Conservation (phyloP, 2,329 filamentous ascomycete genomes). For the Leptographium flavum region DNA sequence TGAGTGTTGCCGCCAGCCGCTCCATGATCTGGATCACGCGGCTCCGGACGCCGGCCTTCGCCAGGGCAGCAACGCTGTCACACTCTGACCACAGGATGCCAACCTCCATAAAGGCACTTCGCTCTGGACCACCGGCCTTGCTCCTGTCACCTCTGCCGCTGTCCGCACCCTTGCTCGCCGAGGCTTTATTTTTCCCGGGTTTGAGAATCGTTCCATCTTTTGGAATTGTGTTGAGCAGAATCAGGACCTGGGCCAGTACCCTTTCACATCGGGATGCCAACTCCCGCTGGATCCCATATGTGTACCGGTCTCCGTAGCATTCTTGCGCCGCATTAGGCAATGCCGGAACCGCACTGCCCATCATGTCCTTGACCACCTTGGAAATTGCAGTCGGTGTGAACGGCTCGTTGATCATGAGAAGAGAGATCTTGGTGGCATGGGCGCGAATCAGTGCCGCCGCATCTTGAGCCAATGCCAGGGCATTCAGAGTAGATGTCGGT, state of each 20-base stretch:
- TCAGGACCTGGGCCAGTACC: slow-evolving; percentile 47
- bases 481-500: slow-evolving; percentile 24
- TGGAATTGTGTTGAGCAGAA: slow-evolving; percentile 46
- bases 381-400: slow-evolving; percentile 67
- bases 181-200: slow-evolving; percentile 26
- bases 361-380: slow-evolving; percentile 58
- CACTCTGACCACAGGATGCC: slow-evolving; percentile 76
- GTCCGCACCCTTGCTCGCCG: not conserved
- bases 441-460: slow-evolving; percentile 61
- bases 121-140: slow-evolving; percentile 21
- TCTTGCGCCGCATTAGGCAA: slow-evolving; percentile 57
- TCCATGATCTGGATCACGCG: slow-evolving; percentile 58
- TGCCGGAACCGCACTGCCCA: slow-evolving; percentile 57
- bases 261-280: slow-evolving; percentile 43
- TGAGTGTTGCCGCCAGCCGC: slow-evolving; percentile 58
- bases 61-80: slow-evolving; percentile 53
- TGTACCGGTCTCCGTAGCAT: slow-evolving; percentile 47
- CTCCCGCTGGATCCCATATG: slow-evolving; percentile 32
- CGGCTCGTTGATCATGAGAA: slow-evolving; percentile 74
- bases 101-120: slow-evolving; percentile 48
- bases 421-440: slow-evolving; percentile 74
- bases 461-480: slow-evolving; percentile 56
- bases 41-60: slow-evolving; percentile 52
- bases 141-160: not conserved
- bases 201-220: slow-evolving; percentile 39